Conservation (phyloP, 2,329 filamentous ascomycete genomes). For the Neonectria coccinea region DNA sequence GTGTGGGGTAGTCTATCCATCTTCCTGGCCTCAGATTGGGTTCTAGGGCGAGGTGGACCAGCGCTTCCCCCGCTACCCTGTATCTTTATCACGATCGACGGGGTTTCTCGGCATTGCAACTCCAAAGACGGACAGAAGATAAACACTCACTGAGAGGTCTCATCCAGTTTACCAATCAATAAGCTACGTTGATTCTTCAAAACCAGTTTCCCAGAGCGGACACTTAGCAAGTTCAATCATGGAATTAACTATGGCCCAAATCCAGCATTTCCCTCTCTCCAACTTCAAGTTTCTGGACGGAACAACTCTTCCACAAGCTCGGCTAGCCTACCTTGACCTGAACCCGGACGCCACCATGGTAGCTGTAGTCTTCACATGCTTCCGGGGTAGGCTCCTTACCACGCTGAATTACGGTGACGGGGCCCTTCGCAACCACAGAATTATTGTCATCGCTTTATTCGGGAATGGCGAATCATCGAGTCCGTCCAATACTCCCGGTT, state of each 20-base stretch:
- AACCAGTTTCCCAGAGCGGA: not conserved
- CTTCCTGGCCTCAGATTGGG: no score
- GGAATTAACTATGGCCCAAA: not conserved
- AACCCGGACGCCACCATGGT: constrained; percentile 49
- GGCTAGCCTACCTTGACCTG: constrained; percentile 45
- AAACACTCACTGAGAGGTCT: no score
- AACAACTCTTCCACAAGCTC: constrained; percentile 40
- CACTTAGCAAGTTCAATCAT: not conserved
- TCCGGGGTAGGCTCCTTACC: constrained; percentile 61
- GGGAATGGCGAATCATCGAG: constrained; percentile 62
- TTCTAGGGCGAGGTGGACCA: no score
- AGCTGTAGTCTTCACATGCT: constrained; percentile 67
- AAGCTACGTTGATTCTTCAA: not conserved
- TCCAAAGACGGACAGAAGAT: not conserved
- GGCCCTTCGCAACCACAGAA: constrained; percentile 55
- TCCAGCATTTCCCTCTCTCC: not conserved
- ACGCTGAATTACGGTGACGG: constrained; percentile 61
- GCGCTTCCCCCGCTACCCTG: not conserved
- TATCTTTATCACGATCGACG: not conserved
- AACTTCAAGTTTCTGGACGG: constrained; percentile 47
- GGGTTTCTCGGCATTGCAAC: not conserved
- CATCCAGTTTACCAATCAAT: not conserved
- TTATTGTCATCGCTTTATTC: constrained; percentile 60
- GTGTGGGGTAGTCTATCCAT: not conserved
- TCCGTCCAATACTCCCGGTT: constrained; percentile 57